Evolutionary conservation across 169 alveolate genomes (phyloP).

Genomic region (Cystoisospora suis): DNA sequence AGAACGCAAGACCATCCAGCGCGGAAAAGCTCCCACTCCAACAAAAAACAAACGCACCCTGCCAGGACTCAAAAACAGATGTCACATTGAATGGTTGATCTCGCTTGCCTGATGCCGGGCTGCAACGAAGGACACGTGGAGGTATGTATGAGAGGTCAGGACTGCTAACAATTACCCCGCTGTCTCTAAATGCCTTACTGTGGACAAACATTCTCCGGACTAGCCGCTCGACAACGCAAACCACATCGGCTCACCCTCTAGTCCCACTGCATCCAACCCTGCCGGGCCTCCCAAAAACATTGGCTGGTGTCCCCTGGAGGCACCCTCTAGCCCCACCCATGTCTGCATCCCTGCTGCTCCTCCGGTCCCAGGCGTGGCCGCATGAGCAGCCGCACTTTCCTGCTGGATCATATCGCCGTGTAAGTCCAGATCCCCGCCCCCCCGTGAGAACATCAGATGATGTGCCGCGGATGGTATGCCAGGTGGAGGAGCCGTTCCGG

Average conservation of each 20-base stretch:
- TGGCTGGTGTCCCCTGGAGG: background rate
- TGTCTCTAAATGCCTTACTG: too few species aligned
- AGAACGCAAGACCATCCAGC: too few species aligned
- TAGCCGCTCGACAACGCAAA: too few species aligned
- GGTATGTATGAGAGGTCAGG: too few species aligned
- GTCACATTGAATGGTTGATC: too few species aligned
- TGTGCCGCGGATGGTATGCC: background rate
- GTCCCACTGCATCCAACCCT: background rate
- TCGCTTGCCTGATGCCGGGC: too few species aligned
- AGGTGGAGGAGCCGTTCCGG: background rate
- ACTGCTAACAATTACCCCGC: too few species aligned
- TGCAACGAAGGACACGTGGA: too few species aligned
- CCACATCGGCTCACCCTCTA: background rate
- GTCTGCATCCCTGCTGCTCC: background rate
- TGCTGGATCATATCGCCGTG: conserved; percentile 3
- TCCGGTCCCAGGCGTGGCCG: background rate
- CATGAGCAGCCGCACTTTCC: conserved; percentile 1
- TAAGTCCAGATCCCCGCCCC: background rate
- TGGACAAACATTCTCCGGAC: too few species aligned
- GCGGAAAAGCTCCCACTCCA: too few species aligned
- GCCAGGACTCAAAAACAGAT: too few species aligned
- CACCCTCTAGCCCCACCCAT: background rate
- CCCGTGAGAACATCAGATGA: background rate
- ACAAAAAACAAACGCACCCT: too few species aligned
- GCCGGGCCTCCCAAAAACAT: background rate